phyloP scores from a whole-genome alignment of 2,329 filamentous ascomycete species.

The Emergomyces orientalis region DNA sequence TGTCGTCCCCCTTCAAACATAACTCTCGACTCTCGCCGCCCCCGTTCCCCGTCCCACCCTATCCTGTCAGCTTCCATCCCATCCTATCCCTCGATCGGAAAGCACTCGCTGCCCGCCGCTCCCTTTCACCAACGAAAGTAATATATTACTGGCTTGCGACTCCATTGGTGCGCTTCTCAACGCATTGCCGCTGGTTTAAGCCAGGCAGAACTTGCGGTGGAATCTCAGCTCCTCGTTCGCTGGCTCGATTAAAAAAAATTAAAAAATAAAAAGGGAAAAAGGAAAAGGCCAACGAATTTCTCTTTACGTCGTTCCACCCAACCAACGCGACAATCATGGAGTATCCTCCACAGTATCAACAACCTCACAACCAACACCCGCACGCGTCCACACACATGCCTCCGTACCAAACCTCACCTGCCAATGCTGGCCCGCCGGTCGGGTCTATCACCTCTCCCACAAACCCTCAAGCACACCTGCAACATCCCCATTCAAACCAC shows the following conservation, averaged over 20 bases:
- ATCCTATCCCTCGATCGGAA: constrained; percentile 14
- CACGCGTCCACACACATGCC: constrained; percentile 51
- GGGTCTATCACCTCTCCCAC: constrained; percentile 61
- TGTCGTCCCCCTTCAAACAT: background rate
- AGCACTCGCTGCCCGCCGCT: background rate
- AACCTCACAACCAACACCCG: constrained; percentile 52
- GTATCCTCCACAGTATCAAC: constrained; percentile 64
- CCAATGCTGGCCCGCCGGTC: constrained; percentile 36
- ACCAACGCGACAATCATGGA: constrained; percentile 45
- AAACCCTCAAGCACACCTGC: constrained; percentile 58
- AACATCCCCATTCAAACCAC: constrained; percentile 48
- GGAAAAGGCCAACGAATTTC: too few species aligned
- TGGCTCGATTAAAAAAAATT: background rate
- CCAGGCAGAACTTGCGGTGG: constrained; percentile 2
- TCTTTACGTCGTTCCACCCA: background rate
- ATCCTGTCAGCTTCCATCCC: constrained; percentile 10
- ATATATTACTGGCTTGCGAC: background rate
- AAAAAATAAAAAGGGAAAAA: constrained; percentile 9
- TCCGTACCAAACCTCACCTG: constrained; percentile 55
- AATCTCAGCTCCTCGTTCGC: constrained; percentile 9
- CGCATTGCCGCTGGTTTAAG: constrained; percentile 7
- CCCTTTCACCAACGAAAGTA: background rate
- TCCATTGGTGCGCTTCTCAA: constrained; percentile 7
- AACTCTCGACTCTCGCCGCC: background rate
- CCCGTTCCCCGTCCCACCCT: background rate